Conservation (phyloP, 306 rosid species). For the Prunus persica region Prunus_persica_NCBIv2 NC_034011.1:13737001-13737500, state of each 20-base stretch:
- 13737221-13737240: conserved; percentile 21
- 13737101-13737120: not conserved
- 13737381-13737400: conserved; percentile 9
- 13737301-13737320: conserved; percentile 69
- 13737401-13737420: conserved; percentile 29
- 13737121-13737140: conserved; percentile 17
- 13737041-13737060: conserved; percentile 48
- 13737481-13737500: not conserved
- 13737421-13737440: conserved; percentile 39
- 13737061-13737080: conserved; percentile 43
- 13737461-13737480: conserved; percentile 44
- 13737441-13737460: conserved; percentile 59
- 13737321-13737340: conserved; percentile 84
- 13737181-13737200: conserved; percentile 27
- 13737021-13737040: not conserved
- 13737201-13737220: conserved; percentile 25
- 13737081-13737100: conserved; percentile 20
- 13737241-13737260: conserved; percentile 8
- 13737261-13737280: conserved; percentile 1
- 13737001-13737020: not conserved
- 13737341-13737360: conserved; percentile 33
- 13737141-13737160: conserved; percentile 25
- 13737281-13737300: conserved; percentile 8
- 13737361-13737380: not conserved
- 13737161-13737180: conserved; percentile 30